Percentiles rank a stretch among this genome's conserved stretches.
Evolutionary conservation across 2,329 filamentous ascomycete species (phyloP).

Genomic region (Microascus cirrosus): DNA sequence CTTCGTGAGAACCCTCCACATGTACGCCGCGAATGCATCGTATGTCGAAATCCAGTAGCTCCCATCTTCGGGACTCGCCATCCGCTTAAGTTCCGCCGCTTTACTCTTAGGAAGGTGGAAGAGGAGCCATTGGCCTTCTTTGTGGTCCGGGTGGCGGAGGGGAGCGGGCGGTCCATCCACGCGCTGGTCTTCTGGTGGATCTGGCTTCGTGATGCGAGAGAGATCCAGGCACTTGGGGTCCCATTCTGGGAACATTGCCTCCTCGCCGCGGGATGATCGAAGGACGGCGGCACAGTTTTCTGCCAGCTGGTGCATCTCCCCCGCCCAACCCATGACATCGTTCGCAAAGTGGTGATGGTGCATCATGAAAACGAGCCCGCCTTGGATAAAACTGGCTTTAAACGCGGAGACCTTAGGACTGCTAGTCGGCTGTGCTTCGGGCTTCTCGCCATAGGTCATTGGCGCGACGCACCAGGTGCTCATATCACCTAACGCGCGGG

Average conservation of each 20-base stretch:
- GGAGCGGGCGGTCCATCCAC: slow-evolving; percentile 18
- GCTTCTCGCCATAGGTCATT: slow-evolving; percentile 27
- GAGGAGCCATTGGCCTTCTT: slow-evolving; percentile 15
- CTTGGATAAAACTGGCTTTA: slow-evolving; percentile 27
- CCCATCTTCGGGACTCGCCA: slow-evolving; percentile 18
- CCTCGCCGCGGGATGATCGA: slow-evolving; percentile 9
- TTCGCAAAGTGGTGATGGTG: slow-evolving; percentile 30
- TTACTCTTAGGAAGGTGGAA: slow-evolving; percentile 33
- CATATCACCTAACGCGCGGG: slow-evolving; percentile 15
- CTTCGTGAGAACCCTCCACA: slow-evolving; percentile 26
- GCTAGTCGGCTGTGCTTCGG: slow-evolving; percentile 21
- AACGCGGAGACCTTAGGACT: slow-evolving; percentile 23
- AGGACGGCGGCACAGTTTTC: slow-evolving; percentile 24
- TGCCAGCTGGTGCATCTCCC: slow-evolving; percentile 25
- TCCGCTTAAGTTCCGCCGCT: slow-evolving; percentile 23
- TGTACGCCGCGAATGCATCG: slow-evolving; percentile 27
- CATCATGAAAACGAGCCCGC: slow-evolving; percentile 27
- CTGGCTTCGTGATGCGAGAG: slow-evolving; percentile 18
- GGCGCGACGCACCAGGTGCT: slow-evolving; percentile 7
- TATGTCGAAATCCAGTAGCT: slow-evolving; percentile 30
- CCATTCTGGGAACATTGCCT: slow-evolving; percentile 18
- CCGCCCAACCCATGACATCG: slow-evolving; percentile 28
- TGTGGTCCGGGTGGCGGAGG: slow-evolving; percentile 17
- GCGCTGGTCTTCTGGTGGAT: slow-evolving; percentile 14
- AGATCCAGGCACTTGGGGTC: slow-evolving; percentile 21